Evolutionary conservation across 768 basidiomycete genomes (phyloP), one percentile per base, ranked within the genome.

Genomic region (Lactarius tabidus): DNA sequence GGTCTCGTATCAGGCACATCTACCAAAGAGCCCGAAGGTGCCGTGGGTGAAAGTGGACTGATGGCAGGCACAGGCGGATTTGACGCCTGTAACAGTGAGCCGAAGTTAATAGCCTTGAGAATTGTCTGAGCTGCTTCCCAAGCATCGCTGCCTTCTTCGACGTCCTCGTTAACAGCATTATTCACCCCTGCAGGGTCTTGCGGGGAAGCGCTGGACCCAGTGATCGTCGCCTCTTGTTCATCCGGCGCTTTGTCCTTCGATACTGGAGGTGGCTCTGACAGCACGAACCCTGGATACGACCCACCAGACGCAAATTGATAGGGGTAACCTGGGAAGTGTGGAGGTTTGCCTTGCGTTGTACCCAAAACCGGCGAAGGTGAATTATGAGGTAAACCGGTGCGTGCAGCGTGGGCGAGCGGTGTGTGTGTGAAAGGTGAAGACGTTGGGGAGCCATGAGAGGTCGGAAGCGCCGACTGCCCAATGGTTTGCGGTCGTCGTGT

Each of bases 111-210:
- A 3, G 88, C 89, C 70, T 86, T 84, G 60, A 91, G 79, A 55
- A 91, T 91, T 67, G 83, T 87, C 70, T 90, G 87, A 9, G 89
- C 89, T 1, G 89, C 89, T 71, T 89, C 85, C 81, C 88, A 90
- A 15, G 87, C 86, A 64, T 88, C 86, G 65, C 78, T 79, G n/a
- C 78, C 79, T 54, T 82, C 79, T 18, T 71, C 78, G 12, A 70
- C 72, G 57, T 79, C 78, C 18, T 77, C 76, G 35, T n/a, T n/a
- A n/a, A n/a, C n/a, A n/a, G n/a, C n/a, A n/a, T 67, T 63, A 48
- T 69, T 70, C 43, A 62, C 51, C 51, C 23, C 57, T 20, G 26
- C 3, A 53, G 56, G 33, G 41, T 31, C 38, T 33, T 62, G 38
- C 1, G 12, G 1, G 20, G 39, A 17, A 17, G 15, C n/a, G n/a